phyloP scores from a whole-genome alignment of 2,329 filamentous ascomycete genomes.

The Coniochaeta sp. region DNA sequence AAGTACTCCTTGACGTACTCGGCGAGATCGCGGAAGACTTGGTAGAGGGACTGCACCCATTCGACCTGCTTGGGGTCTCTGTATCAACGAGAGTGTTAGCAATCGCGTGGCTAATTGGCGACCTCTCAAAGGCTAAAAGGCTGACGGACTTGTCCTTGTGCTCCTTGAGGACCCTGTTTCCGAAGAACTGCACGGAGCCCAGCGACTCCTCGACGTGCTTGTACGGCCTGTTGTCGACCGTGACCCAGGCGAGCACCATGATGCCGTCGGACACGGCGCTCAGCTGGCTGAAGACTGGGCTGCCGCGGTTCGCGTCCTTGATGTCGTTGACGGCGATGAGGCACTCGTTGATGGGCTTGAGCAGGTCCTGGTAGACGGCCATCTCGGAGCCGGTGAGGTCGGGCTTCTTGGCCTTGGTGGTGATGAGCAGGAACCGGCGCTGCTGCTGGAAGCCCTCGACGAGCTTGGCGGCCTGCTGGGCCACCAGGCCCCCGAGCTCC shows the following conservation, averaged over 20 bases:
- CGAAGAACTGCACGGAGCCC: slow-evolving; percentile 83
- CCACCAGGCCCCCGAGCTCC: slow-evolving; percentile 68
- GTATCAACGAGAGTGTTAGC: slow-evolving; percentile 5
- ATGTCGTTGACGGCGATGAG: slow-evolving; percentile 74
- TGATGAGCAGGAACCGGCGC: slow-evolving; percentile 79
- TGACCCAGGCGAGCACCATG: slow-evolving; percentile 84
- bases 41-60: slow-evolving; percentile 90
- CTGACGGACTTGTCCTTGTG: slow-evolving; percentile 60
- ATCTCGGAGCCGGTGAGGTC: slow-evolving; percentile 56
- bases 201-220: slow-evolving; percentile 82
- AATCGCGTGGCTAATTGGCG: neutral
- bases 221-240: slow-evolving; percentile 71
- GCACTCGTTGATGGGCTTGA: slow-evolving; percentile 80
- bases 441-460: slow-evolving; percentile 70
- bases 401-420: slow-evolving; percentile 89
- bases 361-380: slow-evolving; percentile 63
- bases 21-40: slow-evolving; percentile 75
- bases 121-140: neutral
- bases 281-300: slow-evolving; percentile 71
- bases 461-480: slow-evolving; percentile 62
- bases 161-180: slow-evolving; percentile 88
- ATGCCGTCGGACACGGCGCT: slow-evolving; percentile 87
- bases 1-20: slow-evolving; percentile 83
- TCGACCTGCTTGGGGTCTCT: slow-evolving; percentile 76
- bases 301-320: slow-evolving; percentile 72